Percentiles rank a stretch among this genome's conserved stretches.
Evolutionary conservation across 441 rosid genomes (phyloP).

Genomic region (Corymbia citriodora): DNA sequence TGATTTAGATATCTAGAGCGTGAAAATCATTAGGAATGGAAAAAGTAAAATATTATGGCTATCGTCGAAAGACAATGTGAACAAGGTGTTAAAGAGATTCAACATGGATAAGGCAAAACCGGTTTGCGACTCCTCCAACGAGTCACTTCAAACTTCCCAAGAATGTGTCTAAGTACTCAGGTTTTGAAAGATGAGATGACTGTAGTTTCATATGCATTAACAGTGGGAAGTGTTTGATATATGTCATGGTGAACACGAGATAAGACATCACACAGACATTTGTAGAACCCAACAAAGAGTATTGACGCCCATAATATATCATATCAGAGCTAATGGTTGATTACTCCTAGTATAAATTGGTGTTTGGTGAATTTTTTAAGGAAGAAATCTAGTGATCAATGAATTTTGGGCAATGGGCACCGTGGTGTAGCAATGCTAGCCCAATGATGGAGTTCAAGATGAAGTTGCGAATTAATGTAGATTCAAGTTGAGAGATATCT

Average conservation of each 20-base stretch:
- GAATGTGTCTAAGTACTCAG: not conserved
- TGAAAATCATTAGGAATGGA: not conserved
- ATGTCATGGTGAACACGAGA: not conserved
- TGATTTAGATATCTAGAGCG: not conserved
- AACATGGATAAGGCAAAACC: too few relatives aligned
- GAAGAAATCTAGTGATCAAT: not conserved
- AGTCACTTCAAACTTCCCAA: not conserved
- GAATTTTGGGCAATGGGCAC: not conserved
- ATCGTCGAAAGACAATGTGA: accelerated
- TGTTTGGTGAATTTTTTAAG: too few relatives aligned
- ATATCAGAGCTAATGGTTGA: not conserved
- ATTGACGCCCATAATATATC: too few relatives aligned
- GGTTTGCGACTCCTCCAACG: not conserved
- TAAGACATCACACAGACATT: too few relatives aligned
- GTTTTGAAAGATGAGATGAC: not conserved
- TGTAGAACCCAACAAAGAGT: not conserved
- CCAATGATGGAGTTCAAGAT: too few relatives aligned
- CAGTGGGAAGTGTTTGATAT: too few relatives aligned
- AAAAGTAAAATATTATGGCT: too few relatives aligned
- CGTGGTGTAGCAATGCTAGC: too few relatives aligned
- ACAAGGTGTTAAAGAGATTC: too few relatives aligned
- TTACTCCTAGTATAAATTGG: too few relatives aligned
- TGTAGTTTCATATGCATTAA: not conserved
- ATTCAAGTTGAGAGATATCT: not conserved
- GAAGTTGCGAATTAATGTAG: not conserved